These are phyloP conservation scores for Noccaea bulbosa DNA, from an alignment of 345 rosid species.

Conservation along the genomic window DNA sequence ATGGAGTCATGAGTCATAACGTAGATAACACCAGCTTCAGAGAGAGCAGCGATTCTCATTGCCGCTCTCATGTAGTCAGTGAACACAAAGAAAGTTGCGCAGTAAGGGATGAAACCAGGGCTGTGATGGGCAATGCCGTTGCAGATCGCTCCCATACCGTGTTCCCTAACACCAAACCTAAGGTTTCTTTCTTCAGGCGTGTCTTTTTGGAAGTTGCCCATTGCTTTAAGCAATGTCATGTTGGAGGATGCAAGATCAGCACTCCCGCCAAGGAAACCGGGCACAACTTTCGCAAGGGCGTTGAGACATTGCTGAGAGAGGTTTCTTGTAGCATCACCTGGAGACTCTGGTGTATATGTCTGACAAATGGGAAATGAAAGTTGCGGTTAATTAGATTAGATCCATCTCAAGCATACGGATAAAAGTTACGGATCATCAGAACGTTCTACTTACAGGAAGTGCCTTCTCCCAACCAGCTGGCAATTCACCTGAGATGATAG, in stretches of 20 bases:
- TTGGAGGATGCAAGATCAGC: conserved; percentile 99
- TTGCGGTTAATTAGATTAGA: not conserved
- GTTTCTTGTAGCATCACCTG: conserved; percentile 95
- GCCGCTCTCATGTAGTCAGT: conserved; percentile 99
- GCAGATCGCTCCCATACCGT: conserved; percentile 95
- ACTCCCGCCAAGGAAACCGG: conserved; percentile 96
- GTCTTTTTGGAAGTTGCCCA: conserved; percentile 82
- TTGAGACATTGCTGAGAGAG: conserved; percentile 87
- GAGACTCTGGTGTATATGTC: conserved; percentile 83
- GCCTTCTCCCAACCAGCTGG: conserved; percentile 96
- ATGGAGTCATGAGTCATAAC: conserved; percentile 99
- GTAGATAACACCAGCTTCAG: conserved; percentile 87
- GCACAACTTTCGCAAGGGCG: conserved; percentile 75
- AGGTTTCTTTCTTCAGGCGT: conserved; percentile 92
- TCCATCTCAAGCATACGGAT: not conserved
- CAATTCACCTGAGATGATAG: conserved; percentile 70
- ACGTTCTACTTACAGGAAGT: conserved; percentile 67
- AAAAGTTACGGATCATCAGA: not conserved
- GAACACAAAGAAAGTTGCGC: conserved; percentile 99
- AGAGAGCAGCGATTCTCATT: conserved; percentile 85
- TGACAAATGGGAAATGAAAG: conserved; percentile 41
- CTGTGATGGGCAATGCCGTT: conserved; percentile 92
- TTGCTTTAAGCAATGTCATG: conserved; percentile 89
- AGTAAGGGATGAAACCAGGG: conserved; percentile 91
- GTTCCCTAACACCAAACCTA: conserved; percentile 95